These are phyloP conservation scores for Hansenula sp. DNA, from an alignment of 1,139 yeast genomes.

Conservation along the genomic window DNA sequence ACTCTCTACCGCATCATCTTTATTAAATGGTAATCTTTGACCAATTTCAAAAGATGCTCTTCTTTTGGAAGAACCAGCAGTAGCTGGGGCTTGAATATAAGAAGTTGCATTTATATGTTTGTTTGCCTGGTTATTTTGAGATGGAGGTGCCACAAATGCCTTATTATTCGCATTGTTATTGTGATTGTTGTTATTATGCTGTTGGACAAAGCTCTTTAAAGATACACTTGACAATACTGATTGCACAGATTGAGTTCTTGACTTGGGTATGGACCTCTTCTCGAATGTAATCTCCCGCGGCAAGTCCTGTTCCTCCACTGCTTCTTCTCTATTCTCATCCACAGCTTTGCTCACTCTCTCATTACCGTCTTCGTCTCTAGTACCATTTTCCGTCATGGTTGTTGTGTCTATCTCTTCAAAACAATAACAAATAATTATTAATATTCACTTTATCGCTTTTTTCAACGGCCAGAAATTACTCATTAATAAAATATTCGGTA, in stretches of 20 bases:
- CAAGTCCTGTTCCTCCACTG: conserved; percentile 8
- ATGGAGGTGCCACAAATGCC: conserved; percentile 8
- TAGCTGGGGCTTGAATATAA: conserved; percentile 25
- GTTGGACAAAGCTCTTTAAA: conserved; percentile 34
- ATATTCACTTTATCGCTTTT: no score
- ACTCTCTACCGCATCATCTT: conserved; percentile 10
- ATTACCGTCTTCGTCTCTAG: neutral
- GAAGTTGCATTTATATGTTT: conserved; percentile 19
- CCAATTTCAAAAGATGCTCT: conserved; percentile 28
- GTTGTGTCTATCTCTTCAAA: neutral
- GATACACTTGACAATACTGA: conserved; percentile 62
- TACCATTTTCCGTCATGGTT: neutral
- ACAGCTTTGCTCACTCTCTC: neutral
- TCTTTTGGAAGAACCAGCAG: conserved; percentile 22
- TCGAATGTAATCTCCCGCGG: conserved; percentile 34
- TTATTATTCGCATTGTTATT: conserved; percentile 3
- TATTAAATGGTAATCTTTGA: conserved; percentile 25
- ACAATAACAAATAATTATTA: no score
- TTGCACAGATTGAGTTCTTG: conserved; percentile 58
- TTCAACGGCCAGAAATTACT: no score
- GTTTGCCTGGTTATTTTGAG: conserved; percentile 9
- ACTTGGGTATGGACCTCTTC: conserved; percentile 47
- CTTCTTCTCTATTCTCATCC: neutral
- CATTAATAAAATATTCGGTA: no score
- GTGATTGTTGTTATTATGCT: neutral